A percentile compares a stretch with the other conserved stretches of the same genome.
These are phyloP conservation scores for Chenopodium album DNA, from an alignment of 148 eudicot species.

Conservation along the genomic window DNA sequence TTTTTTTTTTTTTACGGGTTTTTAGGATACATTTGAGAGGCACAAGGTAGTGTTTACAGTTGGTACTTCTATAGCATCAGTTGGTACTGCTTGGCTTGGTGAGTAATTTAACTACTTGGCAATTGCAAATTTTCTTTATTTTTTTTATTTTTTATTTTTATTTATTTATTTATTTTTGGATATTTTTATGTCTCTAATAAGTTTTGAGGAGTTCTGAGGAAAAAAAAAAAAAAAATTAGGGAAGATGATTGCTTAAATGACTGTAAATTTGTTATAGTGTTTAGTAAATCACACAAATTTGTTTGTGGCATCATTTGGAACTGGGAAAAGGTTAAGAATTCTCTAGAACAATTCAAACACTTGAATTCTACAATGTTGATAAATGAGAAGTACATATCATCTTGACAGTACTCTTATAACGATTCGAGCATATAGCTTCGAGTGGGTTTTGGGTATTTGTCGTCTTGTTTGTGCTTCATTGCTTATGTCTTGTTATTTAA, in stretches of 20 bases:
- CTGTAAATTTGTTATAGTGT: not conserved
- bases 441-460: not conserved
- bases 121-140: not conserved
- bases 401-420: not conserved
- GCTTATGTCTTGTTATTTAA: too few species aligned
- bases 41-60: conserved; percentile 89
- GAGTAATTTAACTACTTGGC: conserved; percentile 10
- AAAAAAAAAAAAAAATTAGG: too few species aligned
- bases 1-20: not conserved
- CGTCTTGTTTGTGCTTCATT: not conserved
- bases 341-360: not conserved
- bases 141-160: not conserved
- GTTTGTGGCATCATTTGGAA: not conserved
- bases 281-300: not conserved
- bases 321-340: not conserved
- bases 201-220: too few species aligned
- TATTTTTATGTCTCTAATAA: too few species aligned
- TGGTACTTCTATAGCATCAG: conserved; percentile 77
- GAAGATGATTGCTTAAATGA: not conserved
- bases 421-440: not conserved
- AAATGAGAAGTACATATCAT: not conserved
- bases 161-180: not conserved
- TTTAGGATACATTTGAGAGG: conserved; percentile 83
- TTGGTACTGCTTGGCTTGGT: conserved; percentile 88
- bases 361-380: not conserved